Evolutionary conservation across 805 yeast genomes (phyloP).

Genomic region (Candida yuanshanica): DNA sequence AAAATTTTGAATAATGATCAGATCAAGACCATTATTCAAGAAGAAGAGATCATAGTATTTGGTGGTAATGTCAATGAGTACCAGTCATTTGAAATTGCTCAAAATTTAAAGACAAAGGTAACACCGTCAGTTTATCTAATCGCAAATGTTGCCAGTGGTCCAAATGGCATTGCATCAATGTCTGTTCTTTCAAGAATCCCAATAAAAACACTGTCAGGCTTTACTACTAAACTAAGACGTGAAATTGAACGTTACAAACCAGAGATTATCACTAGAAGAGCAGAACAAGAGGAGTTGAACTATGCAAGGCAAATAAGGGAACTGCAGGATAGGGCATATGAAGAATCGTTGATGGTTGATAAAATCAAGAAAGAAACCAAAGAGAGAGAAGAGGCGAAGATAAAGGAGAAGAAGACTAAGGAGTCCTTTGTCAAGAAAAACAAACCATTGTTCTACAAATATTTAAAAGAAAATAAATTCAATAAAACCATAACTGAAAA

Average conservation of each 20-base stretch:
- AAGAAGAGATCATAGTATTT: constrained; percentile 49
- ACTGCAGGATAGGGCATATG: constrained; percentile 64
- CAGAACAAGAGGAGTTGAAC: constrained; percentile 55
- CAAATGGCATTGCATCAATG: constrained; percentile 28
- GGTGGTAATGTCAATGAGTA: constrained; percentile 58
- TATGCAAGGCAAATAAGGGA: constrained; percentile 52
- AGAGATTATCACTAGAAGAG: constrained; percentile 52
- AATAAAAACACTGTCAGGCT: constrained; percentile 26
- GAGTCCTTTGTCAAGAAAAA: constrained; percentile 9
- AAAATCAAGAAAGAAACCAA: constrained; percentile 44
- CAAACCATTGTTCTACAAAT: constrained; percentile 9
- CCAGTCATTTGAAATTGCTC: constrained; percentile 64
- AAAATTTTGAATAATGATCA: constrained; percentile 39
- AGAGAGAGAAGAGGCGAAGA: constrained; percentile 19
- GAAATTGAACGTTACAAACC: constrained; percentile 53
- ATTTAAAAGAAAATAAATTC: constrained; percentile 4
- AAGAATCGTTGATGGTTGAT: constrained; percentile 54
- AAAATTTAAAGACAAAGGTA: constrained; percentile 42
- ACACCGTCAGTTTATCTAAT: constrained; percentile 51
- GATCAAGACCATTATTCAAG: constrained; percentile 34
- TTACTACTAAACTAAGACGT: constrained; percentile 30
- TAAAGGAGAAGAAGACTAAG: constrained; percentile 1
- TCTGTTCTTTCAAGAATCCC: constrained; percentile 28
- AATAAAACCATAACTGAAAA: constrained; percentile 2
- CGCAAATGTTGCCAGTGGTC: constrained; percentile 50